These are phyloP conservation scores for Fusarium heterosporum DNA, from an alignment of 2,329 filamentous ascomycete genomes.

Conservation along the genomic window DNA sequence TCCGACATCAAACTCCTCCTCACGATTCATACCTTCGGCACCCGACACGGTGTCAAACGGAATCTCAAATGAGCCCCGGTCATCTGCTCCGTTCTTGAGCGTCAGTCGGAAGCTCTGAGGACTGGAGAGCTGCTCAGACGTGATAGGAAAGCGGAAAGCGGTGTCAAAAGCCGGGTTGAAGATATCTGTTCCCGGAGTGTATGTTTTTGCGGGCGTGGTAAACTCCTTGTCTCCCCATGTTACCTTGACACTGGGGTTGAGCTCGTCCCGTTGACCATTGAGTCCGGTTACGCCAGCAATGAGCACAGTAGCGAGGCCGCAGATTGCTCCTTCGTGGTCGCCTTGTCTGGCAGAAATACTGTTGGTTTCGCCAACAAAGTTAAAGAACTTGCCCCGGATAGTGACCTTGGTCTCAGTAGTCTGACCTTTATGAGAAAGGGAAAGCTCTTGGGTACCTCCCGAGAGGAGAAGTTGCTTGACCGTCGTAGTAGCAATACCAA, in stretches of 20 bases:
- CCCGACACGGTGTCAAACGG: conserved; percentile 25
- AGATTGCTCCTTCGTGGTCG: conserved; percentile 41
- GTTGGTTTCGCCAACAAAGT: conserved; percentile 38
- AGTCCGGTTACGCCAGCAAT: conserved; percentile 39
- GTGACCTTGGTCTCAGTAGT: conserved; percentile 36
- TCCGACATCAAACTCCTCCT: conserved; percentile 39
- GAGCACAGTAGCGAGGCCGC: conserved; percentile 42
- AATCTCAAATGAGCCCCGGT: conserved; percentile 35
- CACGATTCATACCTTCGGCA: conserved; percentile 26
- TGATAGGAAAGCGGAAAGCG: conserved; percentile 42
- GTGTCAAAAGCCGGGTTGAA: conserved; percentile 45
- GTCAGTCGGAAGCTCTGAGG: conserved; percentile 34
- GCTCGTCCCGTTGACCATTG: conserved; percentile 42
- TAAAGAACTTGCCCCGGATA: conserved; percentile 40
- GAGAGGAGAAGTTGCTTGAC: conserved; percentile 42
- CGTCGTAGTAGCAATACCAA: conserved; percentile 39
- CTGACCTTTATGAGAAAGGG: conserved; percentile 39
- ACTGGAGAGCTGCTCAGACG: conserved; percentile 29
- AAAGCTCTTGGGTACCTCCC: conserved; percentile 38
- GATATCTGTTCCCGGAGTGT: conserved; percentile 42
- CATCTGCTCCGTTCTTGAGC: conserved; percentile 31
- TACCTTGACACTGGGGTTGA: conserved; percentile 44
- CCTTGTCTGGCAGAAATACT: conserved; percentile 27
- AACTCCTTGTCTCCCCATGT: conserved; percentile 44
- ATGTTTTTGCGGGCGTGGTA: conserved; percentile 39